Percentiles rank a stretch among this genome's conserved stretches.
Evolutionary conservation across 2,329 filamentous ascomycete genomes (phyloP).

Genomic region (Leptosphaerulina australis): DNA sequence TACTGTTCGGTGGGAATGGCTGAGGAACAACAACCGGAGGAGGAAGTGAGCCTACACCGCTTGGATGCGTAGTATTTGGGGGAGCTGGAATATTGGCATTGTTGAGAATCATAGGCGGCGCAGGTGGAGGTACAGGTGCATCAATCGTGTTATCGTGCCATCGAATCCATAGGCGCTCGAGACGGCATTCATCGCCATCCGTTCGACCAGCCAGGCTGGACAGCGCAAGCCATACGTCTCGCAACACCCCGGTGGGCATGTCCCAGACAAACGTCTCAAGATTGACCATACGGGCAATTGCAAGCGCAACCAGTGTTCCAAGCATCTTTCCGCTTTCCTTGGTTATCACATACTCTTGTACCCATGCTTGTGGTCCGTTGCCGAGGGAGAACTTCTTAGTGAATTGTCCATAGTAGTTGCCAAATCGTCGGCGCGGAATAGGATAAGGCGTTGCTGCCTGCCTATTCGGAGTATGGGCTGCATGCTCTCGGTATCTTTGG

Average conservation of each 20-base stretch:
- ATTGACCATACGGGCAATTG: constrained; percentile 80
- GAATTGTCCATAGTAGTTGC: constrained; percentile 78
- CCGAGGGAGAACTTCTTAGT: constrained; percentile 82
- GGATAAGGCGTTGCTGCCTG: constrained; percentile 40
- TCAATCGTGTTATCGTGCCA: constrained; percentile 76
- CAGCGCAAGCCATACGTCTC: constrained; percentile 81
- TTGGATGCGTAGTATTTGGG: constrained; percentile 46
- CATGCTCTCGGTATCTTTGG: constrained; percentile 34
- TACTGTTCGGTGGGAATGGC: constrained; percentile 33
- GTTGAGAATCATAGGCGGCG: constrained; percentile 47
- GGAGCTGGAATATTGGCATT: constrained; percentile 48
- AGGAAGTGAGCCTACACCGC: constrained; percentile 41
- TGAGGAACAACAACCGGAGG: constrained; percentile 41
- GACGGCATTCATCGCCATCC: constrained; percentile 65
- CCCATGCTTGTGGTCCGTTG: constrained; percentile 80
- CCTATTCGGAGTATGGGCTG: constrained; percentile 13
- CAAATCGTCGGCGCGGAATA: constrained; percentile 57
- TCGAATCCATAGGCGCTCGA: constrained; percentile 78
- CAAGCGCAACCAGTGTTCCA: constrained; percentile 79
- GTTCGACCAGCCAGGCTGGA: constrained; percentile 70
- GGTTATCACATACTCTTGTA: constrained; percentile 79
- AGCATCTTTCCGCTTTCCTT: constrained; percentile 89
- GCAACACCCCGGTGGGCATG: constrained; percentile 82
- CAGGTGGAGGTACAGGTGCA: constrained; percentile 43
- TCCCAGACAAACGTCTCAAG: constrained; percentile 86